Base-by-base conservation (phyloP, 2,329 filamentous ascomycete species). In the Gaeumannomyces tritici region DNA sequence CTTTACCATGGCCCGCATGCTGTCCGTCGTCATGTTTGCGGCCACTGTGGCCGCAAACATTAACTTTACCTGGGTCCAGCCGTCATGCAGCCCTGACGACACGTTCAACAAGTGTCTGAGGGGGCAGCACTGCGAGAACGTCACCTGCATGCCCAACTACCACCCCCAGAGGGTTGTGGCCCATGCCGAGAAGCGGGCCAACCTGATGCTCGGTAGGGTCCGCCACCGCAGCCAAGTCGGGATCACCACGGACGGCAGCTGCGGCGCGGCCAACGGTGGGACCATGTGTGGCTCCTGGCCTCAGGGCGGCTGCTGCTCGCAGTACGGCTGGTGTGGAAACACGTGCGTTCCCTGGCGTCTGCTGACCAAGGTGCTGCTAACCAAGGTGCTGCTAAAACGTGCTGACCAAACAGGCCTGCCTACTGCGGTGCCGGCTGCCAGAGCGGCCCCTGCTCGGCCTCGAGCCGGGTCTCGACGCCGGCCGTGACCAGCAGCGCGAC, bases 41-140 rank as follows among this genome's bases (percentile, higher is more conserved):
- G 33, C 33, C 7, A 27, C 58, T n/a, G 60, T 42, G 11, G 26
- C 51, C 9, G 60, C 60, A 29, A 61, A 61, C 54, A 61, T 61
- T 54, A 61, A 61, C 54, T 61, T 61, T 54, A 61, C 60, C 8
- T 61, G 60, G 60, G 29, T 61, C 13, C 60, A 61, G 31, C 60
- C 60, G 29, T 56, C n/a, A 2, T 61, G 60, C 54, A 57, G 60
- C 54, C 28, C 51, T 3, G 24, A 29, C 24, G 60, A 61, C 24
- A 35, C 60, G 29, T 61, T 35, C 60, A 61, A 61, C 51, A 55
- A 57, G 3, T 61, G 60, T 28, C 60, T 61, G 18, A 55, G 51
- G 18, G 60, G 60, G 13, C 60, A 61, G 31, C 60, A 61, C 60
- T 61, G 60, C 54, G 60, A 29, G 3, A 29, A n/a, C 2, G 27